These are phyloP conservation scores for Fusarium tuaranense DNA, from an alignment of 2,329 filamentous ascomycete species.

Conservation along the genomic window DNA sequence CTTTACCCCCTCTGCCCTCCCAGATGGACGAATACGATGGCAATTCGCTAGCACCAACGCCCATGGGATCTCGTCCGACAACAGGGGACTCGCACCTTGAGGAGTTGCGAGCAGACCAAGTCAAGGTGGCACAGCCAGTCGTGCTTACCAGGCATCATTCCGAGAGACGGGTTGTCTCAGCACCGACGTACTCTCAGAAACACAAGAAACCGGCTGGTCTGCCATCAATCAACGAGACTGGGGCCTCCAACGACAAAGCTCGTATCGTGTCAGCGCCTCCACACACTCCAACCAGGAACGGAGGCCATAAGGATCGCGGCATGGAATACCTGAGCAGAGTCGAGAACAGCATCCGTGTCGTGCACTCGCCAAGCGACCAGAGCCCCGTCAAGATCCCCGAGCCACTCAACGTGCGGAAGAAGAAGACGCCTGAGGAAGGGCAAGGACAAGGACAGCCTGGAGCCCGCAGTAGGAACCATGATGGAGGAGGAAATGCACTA, in stretches of 20 bases:
- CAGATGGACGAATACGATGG: conserved; percentile 38
- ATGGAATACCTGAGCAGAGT: conserved; percentile 60
- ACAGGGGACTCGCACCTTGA: conserved; percentile 43
- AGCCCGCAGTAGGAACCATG: conserved; percentile 27
- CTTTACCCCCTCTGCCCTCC: conserved; percentile 62
- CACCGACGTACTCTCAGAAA: conserved; percentile 59
- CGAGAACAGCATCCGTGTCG: conserved; percentile 66
- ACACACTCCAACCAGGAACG: conserved; percentile 47
- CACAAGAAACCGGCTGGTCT: conserved; percentile 54
- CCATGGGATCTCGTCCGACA: conserved; percentile 36
- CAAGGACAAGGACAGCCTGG: conserved; percentile 32
- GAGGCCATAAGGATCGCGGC: conserved; percentile 49
- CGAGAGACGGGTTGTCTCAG: conserved; percentile 63
- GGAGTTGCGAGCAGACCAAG: conserved; percentile 40
- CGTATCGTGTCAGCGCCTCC: conserved; percentile 62
- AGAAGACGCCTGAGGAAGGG: conserved; percentile 48
- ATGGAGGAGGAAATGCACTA: conserved; percentile 20
- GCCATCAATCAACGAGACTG: conserved; percentile 63
- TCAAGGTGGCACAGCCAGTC: conserved; percentile 48
- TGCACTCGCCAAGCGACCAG: conserved; percentile 60
- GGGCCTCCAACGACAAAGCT: conserved; percentile 49
- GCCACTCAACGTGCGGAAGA: conserved; percentile 59
- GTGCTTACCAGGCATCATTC: conserved; percentile 49
- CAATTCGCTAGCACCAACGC: conserved; percentile 29
- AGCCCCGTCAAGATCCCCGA: conserved; percentile 51